Conservation (phyloP, 2,329 filamentous ascomycete genomes). For the Penicillium decumbens region DNA sequence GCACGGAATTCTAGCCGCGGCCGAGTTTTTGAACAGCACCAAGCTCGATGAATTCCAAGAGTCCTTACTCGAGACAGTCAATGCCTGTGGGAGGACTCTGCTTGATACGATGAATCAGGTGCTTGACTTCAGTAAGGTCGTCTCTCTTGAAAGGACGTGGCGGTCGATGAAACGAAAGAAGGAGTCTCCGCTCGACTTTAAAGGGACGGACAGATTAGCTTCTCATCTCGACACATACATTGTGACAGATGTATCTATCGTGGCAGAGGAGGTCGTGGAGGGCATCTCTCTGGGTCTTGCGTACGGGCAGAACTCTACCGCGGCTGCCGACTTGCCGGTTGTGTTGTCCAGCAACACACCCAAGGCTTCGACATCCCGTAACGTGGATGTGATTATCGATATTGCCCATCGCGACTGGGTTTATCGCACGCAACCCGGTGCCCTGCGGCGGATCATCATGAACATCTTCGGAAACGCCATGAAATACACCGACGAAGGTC, state of each 20-base stretch:
- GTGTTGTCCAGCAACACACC: conserved; percentile 13
- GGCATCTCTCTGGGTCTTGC: conserved; percentile 51
- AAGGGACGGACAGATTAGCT: conserved; percentile 29
- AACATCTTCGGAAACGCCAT: conserved; percentile 60
- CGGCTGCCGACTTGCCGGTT: conserved; percentile 24
- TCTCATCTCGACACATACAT: conserved; percentile 34
- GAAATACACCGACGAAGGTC: conserved; percentile 56
- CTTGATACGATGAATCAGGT: conserved; percentile 45
- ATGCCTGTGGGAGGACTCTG: conserved; percentile 41
- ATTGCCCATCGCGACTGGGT: conserved; percentile 51
- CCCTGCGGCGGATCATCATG: conserved; percentile 55
- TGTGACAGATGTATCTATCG: conserved; percentile 41
- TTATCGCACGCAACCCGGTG: conserved; percentile 54
- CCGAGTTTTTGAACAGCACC: conserved; percentile 40
- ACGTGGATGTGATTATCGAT: conserved; percentile 50
- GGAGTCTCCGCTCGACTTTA: conserved; percentile 25
- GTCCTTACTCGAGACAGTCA: conserved; percentile 39
- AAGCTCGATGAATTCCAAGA: conserved; percentile 39
- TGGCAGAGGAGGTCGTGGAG: conserved; percentile 54
- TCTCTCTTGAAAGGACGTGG: conserved; percentile 37
- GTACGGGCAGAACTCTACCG: conserved; percentile 32
- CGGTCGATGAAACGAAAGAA: conserved; percentile 31
- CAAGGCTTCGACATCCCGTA: conserved; percentile 9
- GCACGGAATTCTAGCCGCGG: conserved; percentile 42
- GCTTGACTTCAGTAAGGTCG: conserved; percentile 52